Conservation (phyloP, 2,329 filamentous ascomycete genomes). For the Zymoseptoria ardabiliae region DNA sequence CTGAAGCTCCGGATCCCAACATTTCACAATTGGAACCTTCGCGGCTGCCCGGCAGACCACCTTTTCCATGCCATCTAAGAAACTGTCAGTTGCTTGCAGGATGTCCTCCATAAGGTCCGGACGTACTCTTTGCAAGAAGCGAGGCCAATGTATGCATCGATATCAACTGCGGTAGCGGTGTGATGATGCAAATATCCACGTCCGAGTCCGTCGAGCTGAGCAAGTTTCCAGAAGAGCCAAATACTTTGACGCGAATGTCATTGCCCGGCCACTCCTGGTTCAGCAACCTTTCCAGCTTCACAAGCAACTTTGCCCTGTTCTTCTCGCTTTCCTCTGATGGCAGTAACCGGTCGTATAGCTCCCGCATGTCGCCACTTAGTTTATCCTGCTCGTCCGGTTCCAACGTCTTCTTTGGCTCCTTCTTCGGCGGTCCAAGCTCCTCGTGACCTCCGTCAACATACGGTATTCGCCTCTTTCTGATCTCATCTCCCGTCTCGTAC, state of each 20-base stretch:
- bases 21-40: slow-evolving; percentile 97
- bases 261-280: slow-evolving; percentile 88
- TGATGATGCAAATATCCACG: slow-evolving; percentile 97
- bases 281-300: slow-evolving; percentile 79
- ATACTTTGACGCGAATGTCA: slow-evolving; percentile 83
- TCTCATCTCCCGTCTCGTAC: slow-evolving; percentile 79
- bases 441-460: slow-evolving; percentile 78
- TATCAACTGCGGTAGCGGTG: slow-evolving; percentile 77
- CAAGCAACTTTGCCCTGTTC: slow-evolving; percentile 67
- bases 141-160: slow-evolving; percentile 86
- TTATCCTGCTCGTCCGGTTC: slow-evolving; percentile 65
- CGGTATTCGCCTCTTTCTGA: slow-evolving; percentile 77
- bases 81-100: slow-evolving; percentile 16
- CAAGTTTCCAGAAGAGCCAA: slow-evolving; percentile 95
- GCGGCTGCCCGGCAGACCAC: slow-evolving; percentile 91
- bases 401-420: slow-evolving; percentile 63
- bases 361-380: slow-evolving; percentile 73
- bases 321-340: slow-evolving; percentile 73
- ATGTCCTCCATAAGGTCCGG: slow-evolving; percentile 2
- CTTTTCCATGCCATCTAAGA: slow-evolving; percentile 87
- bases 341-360: slow-evolving; percentile 76
- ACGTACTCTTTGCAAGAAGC: slow-evolving; percentile 74
- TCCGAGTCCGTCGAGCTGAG: slow-evolving; percentile 94
- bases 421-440: slow-evolving; percentile 60
- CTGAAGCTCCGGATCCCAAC: slow-evolving; percentile 89